Conservation (phyloP, 768 basidiomycete species). For the Dentipellis sp. region DNA sequence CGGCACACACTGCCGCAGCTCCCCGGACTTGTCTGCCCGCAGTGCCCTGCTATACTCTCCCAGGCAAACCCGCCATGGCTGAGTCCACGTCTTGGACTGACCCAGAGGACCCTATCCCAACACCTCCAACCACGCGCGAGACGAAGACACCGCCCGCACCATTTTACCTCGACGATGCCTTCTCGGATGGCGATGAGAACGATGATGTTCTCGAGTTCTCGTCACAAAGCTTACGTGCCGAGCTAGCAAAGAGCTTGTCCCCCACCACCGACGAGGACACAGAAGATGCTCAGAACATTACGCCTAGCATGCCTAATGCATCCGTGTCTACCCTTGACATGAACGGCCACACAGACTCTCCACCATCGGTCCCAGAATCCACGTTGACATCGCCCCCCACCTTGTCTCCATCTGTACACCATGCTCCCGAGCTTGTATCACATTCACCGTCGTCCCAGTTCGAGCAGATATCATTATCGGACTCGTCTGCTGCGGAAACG, state of each 20-base stretch:
- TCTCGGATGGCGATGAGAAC: conserved; percentile 47
- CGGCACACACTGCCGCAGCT: no score
- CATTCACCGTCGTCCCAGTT: conserved; percentile 11
- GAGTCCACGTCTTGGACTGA: no score
- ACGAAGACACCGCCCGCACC: background rate
- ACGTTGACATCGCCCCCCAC: conserved; percentile 5
- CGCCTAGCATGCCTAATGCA: conserved; percentile 26
- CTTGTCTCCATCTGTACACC: conserved; percentile 15
- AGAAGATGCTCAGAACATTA: conserved; percentile 17
- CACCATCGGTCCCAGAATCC: conserved; percentile 8
- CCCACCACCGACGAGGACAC: conserved; percentile 23
- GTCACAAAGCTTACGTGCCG: conserved; percentile 50
- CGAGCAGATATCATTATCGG: conserved; percentile 20
- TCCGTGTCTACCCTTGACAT: conserved; percentile 56
- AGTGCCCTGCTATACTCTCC: no score
- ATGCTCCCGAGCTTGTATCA: conserved; percentile 3
- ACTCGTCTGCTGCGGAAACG: background rate
- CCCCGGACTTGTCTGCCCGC: no score
- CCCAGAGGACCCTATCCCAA: background rate
- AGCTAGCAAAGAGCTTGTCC: conserved; percentile 44
- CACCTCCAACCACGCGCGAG: background rate
- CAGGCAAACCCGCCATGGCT: no score
- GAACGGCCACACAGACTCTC: conserved; percentile 24
- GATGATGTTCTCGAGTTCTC: conserved; percentile 45
- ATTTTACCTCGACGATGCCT: conserved; percentile 49